Evolutionary conservation across 345 rosid genomes (phyloP), one percentile per base, ranked within the genome.

Genomic region (Pistacia integerrima): DNA sequence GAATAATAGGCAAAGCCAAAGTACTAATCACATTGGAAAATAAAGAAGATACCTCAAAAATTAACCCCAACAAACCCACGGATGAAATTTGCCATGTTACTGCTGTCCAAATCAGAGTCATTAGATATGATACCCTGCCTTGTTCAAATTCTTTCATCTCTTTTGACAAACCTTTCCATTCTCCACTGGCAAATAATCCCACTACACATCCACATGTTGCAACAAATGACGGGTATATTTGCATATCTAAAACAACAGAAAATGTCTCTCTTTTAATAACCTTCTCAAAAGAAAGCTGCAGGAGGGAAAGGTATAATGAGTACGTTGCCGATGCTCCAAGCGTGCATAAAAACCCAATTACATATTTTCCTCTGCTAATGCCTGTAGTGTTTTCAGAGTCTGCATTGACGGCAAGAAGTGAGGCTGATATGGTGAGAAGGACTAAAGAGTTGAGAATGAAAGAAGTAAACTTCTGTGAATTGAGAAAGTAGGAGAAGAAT

Each of bases 11-110:
- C 83, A 84, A 71, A 11, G 78, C 81, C 80, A 89, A 55, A 3
- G 90, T 84, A 10, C 91, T 80, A 4, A 88, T 85, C 20, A 87
- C 88, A 75, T 87, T 86, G 35, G 91, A 87, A 70, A 90, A 88
- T 35, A 90, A 74, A 0, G 91, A 86, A 12, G 89, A 87, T 17
- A 85, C 85, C 74, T 86, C 89, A 25, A 84, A 86, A 17, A 88
- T 68, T 81, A 87, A 74, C 41, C 88, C 90, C 78, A 89, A 46
- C 79, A 82, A 8, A 0, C 93, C 91, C 4, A 86, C 56, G 0
- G 88, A 80, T 1, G 83, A 76, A 55, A 86, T 41, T 70, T 89
- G 91, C 91, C 93, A 88, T 7, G 82, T 54, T 60, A 88, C 57
- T 1, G 86, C 90, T 0, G 85, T 89, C 87, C 91, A 86, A 20